Conservation (phyloP, 805 yeast genomes). For the Torulaspora delbrueckii region DNA sequence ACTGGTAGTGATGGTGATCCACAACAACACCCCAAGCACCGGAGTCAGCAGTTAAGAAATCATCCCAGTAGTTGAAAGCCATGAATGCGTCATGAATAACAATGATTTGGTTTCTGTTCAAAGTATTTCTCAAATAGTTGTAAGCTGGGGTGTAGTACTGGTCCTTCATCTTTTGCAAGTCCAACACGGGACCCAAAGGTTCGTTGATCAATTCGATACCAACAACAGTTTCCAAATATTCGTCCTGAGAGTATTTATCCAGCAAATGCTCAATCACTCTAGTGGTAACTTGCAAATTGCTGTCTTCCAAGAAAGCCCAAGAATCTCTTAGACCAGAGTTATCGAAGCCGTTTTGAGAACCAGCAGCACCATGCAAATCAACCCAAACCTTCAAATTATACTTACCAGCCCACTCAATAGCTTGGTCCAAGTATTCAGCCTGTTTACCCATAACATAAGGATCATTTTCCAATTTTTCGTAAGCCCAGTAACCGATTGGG, state of each 20-base stretch:
- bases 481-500: slow-evolving; percentile 96
- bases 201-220: slow-evolving; percentile 87
- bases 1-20: slow-evolving; percentile 91
- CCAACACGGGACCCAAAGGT: slow-evolving; percentile 72
- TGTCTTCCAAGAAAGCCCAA: slow-evolving; percentile 47
- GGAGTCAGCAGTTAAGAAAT: slow-evolving; percentile 41
- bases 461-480: slow-evolving; percentile 53
- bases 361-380: slow-evolving; percentile 95
- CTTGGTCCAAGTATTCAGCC: slow-evolving; percentile 62
- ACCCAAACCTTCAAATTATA: slow-evolving; percentile 74
- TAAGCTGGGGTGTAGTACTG: slow-evolving; percentile 62
- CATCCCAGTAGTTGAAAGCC: slow-evolving; percentile 57
- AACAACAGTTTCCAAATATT: slow-evolving; percentile 64
- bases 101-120: slow-evolving; percentile 50
- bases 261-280: slow-evolving; percentile 52
- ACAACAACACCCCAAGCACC: slow-evolving; percentile 62
- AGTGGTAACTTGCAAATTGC: slow-evolving; percentile 50
- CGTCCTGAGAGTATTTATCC: slow-evolving; percentile 56
- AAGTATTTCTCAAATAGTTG: slow-evolving; percentile 49
- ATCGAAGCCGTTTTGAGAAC: slow-evolving; percentile 94
- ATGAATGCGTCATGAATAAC: slow-evolving; percentile 82
- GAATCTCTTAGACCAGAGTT: slow-evolving; percentile 80
- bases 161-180: slow-evolving; percentile 49
- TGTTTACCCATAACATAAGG: slow-evolving; percentile 83
- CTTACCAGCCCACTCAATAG: slow-evolving; percentile 67